Base-by-base conservation (phyloP, 2,329 filamentous ascomycete species). In the Sarocladium oryzae region DNA sequence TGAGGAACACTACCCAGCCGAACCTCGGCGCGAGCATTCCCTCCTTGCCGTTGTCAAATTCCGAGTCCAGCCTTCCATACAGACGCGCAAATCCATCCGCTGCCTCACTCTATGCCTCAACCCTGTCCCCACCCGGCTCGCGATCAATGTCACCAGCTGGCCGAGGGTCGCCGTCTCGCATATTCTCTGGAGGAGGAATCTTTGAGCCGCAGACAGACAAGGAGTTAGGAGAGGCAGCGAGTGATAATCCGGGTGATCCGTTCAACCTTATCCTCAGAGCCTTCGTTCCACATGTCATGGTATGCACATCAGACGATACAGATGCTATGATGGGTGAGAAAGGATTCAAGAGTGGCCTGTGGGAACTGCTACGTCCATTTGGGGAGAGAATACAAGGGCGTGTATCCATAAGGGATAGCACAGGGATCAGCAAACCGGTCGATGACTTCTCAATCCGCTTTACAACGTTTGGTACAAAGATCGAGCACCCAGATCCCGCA, bases 381-480 rank as follows among this genome's bases (percentile, higher is more conserved):
- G 93, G 93, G 26, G 93, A 99, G 69, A 81, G 78, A 15, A 79
- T 97, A 1, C 81, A 86, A 48, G 93, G 93, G 26, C 95, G 93
- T 62, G 86, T 99, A 49, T 88, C 88, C 3, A 85, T 97, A 51
- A 77, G 93, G 60, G 93, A 99, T 68, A 96, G 91, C 63, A 84
- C 88, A 58, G 92, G 93, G 8, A 81, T 85, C 38, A 91, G 89
- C 63, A 83, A 83, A 62, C 80, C 82, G 35, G 92, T 87, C 72
- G 92, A 96, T 51, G 90, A 97, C 65, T 99, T 90, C 67, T 86
- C 89, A 1, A 79, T 99, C 53, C 85, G 89, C 51, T 96, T 99
- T 65, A 83, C 86, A 4, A 79, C 82, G 53, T 80, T 95, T 51
- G 83, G 82, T 2, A 74, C 79, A 56, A 73, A 76, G 20, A 63